A percentile compares a stretch with the other conserved stretches of the same genome.
phyloP scores from a whole-genome alignment of 306 rosid species.

The Citrullus amarus region DNA sequence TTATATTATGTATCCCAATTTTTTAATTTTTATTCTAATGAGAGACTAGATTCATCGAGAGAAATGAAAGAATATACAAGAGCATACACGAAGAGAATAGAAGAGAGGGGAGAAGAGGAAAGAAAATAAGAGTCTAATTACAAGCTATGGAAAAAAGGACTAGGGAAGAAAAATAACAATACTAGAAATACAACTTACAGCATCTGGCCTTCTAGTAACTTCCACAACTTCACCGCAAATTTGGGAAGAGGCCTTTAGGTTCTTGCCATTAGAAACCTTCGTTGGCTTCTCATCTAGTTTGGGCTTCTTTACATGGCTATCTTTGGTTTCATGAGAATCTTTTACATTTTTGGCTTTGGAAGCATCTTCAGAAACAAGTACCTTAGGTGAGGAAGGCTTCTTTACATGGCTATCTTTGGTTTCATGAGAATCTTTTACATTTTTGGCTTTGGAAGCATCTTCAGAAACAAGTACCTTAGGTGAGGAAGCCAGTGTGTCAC shows the following conservation, averaged over 20 bases:
- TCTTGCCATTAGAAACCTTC: slow-evolving; percentile 19
- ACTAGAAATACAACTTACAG: slow-evolving; percentile 44
- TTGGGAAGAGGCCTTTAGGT: slow-evolving; percentile 23
- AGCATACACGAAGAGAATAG: neutral
- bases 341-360: slow-evolving; percentile 15
- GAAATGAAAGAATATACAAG: neutral
- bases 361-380: slow-evolving; percentile 7
- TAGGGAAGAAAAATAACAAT: slow-evolving; percentile 11
- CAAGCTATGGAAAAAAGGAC: neutral
- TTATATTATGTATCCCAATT: neutral
- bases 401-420: slow-evolving; percentile 28
- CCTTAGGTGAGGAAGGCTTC: slow-evolving; percentile 23
- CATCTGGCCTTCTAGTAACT: slow-evolving; percentile 36
- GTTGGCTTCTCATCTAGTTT: slow-evolving; percentile 19
- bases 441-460: slow-evolving; percentile 16
- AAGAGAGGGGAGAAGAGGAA: no score
- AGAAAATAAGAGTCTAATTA: neutral
- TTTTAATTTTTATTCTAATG: neutral
- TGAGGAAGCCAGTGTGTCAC: slow-evolving; percentile 14
- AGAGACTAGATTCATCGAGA: neutral
- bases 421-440: slow-evolving; percentile 17
- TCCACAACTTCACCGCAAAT: slow-evolving; percentile 20
- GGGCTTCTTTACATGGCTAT: slow-evolving; percentile 34
- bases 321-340: slow-evolving; percentile 22
- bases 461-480: slow-evolving; percentile 2